Evolutionary conservation across 2,329 filamentous ascomycete genomes (phyloP).

Genomic region (Colletotrichum sp.): DNA sequence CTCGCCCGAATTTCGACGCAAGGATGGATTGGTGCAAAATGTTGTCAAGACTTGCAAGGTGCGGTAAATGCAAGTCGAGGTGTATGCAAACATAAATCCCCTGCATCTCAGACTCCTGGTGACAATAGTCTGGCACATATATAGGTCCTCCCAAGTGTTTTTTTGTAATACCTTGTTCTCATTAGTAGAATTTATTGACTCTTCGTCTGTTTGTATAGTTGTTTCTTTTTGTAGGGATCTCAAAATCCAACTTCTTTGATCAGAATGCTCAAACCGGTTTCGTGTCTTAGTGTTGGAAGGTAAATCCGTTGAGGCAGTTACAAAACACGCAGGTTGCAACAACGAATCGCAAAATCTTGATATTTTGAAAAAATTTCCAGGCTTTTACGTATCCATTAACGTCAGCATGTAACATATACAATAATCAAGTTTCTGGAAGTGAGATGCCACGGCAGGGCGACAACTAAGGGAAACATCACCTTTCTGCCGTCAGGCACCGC

Average conservation of each 20-base stretch:
- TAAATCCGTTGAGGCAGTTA: not conserved
- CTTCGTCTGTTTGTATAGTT: not conserved
- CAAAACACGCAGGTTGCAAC: not conserved
- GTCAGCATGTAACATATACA: not conserved
- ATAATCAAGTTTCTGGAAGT: not conserved
- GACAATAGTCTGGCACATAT: not conserved
- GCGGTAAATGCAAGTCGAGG: not conserved
- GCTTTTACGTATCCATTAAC: not conserved
- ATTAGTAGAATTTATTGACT: not conserved
- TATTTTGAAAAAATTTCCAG: not conserved
- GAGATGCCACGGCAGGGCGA: not conserved
- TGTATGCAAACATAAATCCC: not conserved
- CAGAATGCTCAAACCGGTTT: not conserved
- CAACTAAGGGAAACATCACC: not conserved
- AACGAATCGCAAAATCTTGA: not conserved
- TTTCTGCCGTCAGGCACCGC: not conserved
- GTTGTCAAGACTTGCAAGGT: not conserved
- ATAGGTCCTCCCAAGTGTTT: not conserved
- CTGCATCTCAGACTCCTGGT: not conserved
- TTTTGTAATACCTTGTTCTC: rapidly evolving
- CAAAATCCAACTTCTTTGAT: not conserved
- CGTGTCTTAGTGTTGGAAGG: not conserved
- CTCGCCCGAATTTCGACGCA: not conserved
- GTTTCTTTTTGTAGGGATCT: not conserved
- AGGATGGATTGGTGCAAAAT: not conserved